Conservation (phyloP, 2,329 filamentous ascomycete species). For the Penicillium janthinellum region DNA sequence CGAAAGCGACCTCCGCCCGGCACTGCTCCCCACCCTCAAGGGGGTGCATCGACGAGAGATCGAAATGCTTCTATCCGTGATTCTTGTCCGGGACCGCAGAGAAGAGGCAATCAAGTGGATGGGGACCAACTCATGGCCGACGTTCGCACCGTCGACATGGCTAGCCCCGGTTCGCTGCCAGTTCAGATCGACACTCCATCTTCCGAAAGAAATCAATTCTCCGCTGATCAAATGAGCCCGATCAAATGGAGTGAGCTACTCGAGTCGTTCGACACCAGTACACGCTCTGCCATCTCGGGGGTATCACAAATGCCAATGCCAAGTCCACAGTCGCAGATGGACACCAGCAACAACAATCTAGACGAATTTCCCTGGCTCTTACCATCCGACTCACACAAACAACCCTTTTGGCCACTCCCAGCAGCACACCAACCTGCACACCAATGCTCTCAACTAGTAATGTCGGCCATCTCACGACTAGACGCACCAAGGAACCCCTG, state of each 20-base stretch:
- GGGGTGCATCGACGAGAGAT: neutral
- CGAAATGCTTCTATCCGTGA: neutral
- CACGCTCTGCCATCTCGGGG: neutral
- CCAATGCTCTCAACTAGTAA: slow-evolving; percentile 8
- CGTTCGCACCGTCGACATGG: neutral
- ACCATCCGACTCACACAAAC: neutral
- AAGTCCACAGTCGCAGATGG: neutral
- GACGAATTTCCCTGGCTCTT: neutral
- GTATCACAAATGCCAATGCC: neutral
- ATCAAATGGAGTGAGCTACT: slow-evolving; percentile 6
- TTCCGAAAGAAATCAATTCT: neutral
- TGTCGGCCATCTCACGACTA: slow-evolving; percentile 4
- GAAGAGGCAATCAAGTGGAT: neutral
- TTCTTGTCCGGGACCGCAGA: neutral
- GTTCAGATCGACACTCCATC: slow-evolving; percentile 1
- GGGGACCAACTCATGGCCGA: neutral
- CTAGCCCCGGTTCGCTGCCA: neutral
- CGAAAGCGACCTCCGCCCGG: slow-evolving; percentile 6
- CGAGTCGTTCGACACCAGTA: neutral
- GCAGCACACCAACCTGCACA: neutral
- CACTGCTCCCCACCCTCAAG: neutral
- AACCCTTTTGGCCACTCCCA: neutral
- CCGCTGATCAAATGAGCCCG: slow-evolving; percentile 3
- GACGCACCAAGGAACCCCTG: slow-evolving; percentile 5
- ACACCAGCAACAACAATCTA: neutral